Evolutionary conservation across 495 filamentous ascomycete genomes (phyloP).

Genomic region (Filosporella fistucella): DNA sequence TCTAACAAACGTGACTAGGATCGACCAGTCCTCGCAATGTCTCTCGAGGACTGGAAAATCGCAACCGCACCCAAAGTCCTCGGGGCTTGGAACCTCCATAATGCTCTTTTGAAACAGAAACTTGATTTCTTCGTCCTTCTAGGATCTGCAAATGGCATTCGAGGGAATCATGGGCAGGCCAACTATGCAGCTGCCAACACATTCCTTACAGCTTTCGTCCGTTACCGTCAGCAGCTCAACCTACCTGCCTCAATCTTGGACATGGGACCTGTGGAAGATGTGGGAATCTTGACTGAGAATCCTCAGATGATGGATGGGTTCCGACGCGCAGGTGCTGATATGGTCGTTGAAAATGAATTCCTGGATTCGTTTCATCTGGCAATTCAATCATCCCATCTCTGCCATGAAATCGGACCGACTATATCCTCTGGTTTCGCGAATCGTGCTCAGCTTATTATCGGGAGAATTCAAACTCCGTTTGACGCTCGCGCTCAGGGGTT

Average conservation of each 20-base stretch:
- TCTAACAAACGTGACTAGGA: no score
- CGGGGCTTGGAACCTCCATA: conserved; percentile 53
- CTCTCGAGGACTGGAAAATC: conserved; percentile 34
- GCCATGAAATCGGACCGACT: neutral
- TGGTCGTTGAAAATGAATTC: neutral
- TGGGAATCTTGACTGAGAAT: conserved; percentile 17
- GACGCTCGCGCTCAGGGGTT: no score
- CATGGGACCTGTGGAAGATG: conserved; percentile 36
- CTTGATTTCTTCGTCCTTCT: conserved; percentile 66
- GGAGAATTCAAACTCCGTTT: no score
- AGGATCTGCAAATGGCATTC: conserved; percentile 52
- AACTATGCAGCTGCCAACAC: conserved; percentile 61
- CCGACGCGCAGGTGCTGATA: neutral
- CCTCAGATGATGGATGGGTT: neutral
- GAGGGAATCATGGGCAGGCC: conserved; percentile 54
- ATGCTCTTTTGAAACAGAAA: conserved; percentile 18
- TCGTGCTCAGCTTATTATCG: conserved; percentile 4
- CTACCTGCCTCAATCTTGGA: conserved; percentile 45
- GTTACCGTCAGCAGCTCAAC: conserved; percentile 37
- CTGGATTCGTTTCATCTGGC: neutral
- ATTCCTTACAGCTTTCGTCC: conserved; percentile 50
- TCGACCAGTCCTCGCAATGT: neutral
- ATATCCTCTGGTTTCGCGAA: neutral
- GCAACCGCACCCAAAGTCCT: conserved; percentile 49
- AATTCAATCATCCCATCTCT: neutral